phyloP scores from a whole-genome alignment of 257 asterid species.

The Eustoma russellianum region DNA sequence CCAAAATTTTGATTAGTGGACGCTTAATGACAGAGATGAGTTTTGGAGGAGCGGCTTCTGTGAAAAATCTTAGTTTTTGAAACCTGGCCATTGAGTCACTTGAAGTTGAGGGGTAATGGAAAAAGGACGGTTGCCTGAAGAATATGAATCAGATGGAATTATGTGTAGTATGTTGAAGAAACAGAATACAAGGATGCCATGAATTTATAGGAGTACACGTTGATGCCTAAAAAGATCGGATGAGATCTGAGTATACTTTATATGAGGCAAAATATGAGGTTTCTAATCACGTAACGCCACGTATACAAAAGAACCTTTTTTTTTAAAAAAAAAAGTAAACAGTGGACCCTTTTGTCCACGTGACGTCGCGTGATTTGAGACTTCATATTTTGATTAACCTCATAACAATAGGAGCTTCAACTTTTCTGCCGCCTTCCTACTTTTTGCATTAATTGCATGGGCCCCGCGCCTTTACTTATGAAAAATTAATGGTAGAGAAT shows the following conservation, averaged over 20 bases:
- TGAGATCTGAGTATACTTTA: too few relatives aligned
- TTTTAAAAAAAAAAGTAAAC: too few relatives aligned
- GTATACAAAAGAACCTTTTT: too few relatives aligned
- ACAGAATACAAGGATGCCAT: background rate
- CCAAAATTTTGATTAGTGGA: constrained; percentile 31
- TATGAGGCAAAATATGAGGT: too few relatives aligned
- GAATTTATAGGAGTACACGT: constrained; percentile 23
- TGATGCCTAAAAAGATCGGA: too few relatives aligned
- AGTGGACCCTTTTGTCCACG: too few relatives aligned
- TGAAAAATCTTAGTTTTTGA: constrained; percentile 26
- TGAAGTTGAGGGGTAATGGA: too few relatives aligned
- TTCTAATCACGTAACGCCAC: too few relatives aligned
- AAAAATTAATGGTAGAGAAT: background rate
- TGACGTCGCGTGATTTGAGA: too few relatives aligned
- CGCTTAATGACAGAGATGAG: constrained; percentile 29
- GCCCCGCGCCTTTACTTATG: background rate
- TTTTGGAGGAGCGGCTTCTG: constrained; percentile 54
- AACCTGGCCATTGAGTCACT: constrained; percentile 24
- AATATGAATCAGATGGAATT: background rate
- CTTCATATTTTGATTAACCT: too few relatives aligned
- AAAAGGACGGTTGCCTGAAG: background rate
- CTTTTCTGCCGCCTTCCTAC: constrained; percentile 16
- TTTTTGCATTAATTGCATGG: constrained; percentile 23
- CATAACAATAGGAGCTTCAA: constrained; percentile 2
- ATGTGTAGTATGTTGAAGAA: too few relatives aligned